A percentile compares a stretch with the other conserved stretches of the same genome.
phyloP scores from a whole-genome alignment of 495 filamentous ascomycete species.

The Penicillium pulvis region DNA sequence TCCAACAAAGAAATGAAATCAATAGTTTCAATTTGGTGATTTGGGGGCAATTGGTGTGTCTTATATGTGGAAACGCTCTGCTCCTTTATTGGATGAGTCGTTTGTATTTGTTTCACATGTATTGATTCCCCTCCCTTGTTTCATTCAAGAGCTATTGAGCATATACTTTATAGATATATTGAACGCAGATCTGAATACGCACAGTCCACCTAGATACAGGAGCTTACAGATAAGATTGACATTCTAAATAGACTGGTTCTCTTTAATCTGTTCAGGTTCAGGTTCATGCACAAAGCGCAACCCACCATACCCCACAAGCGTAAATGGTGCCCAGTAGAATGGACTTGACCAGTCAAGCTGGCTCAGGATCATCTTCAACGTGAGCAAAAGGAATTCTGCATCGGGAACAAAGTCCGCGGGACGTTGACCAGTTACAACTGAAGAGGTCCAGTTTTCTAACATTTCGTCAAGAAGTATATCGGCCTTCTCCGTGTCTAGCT shows the following conservation, averaged over 20 bases:
- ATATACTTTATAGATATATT: no score
- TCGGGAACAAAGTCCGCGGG: constrained; percentile 29
- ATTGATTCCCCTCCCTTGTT: constrained; percentile 30
- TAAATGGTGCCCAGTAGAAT: constrained; percentile 34
- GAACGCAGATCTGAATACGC: background rate
- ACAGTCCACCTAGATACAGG: constrained; percentile 4
- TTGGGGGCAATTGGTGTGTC: background rate
- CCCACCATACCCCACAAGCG: constrained; percentile 30
- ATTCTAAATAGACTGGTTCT: background rate
- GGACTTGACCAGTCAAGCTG: constrained; percentile 33
- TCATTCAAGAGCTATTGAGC: constrained; percentile 8
- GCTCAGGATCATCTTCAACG: constrained; percentile 25
- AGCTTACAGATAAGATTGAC: background rate
- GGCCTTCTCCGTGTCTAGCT: constrained; percentile 25
- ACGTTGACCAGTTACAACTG: background rate
- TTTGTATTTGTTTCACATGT: constrained; percentile 25
- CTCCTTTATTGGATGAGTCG: constrained; percentile 12
- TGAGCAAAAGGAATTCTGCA: constrained; percentile 21
- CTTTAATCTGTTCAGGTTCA: background rate
- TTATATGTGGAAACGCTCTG: background rate
- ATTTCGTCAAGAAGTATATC: constrained; percentile 23
- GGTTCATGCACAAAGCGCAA: constrained; percentile 32
- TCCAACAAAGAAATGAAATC: background rate
- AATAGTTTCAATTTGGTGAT: background rate
- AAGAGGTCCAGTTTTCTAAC: constrained; percentile 17